These are phyloP conservation scores for Thelonectria blattea DNA, from an alignment of 2,329 filamentous ascomycete genomes.

Conservation along the genomic window DNA sequence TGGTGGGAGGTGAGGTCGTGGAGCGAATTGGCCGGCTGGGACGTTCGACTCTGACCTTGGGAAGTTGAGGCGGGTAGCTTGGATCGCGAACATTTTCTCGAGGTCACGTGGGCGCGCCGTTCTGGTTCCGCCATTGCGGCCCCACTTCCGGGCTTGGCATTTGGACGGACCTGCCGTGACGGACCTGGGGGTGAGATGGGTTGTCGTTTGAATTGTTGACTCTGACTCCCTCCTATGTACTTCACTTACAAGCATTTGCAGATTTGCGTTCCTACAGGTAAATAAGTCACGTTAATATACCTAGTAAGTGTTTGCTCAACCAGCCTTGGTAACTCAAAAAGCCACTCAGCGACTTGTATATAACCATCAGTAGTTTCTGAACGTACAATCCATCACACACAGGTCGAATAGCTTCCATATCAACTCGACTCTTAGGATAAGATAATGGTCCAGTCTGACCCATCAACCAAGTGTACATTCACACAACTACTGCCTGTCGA, in stretches of 20 bases:
- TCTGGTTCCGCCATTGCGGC: constrained; percentile 23
- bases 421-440: too few species aligned
- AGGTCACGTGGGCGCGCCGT: constrained; percentile 37
- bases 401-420: neutral
- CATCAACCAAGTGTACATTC: too few species aligned
- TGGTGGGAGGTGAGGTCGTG: constrained; percentile 12
- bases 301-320: too few species aligned
- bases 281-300: too few species aligned
- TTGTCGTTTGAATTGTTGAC: neutral
- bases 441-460: too few species aligned
- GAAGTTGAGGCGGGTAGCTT: constrained; percentile 21
- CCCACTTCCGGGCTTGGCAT: constrained; percentile 27
- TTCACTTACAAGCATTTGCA: too few species aligned
- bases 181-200: neutral
- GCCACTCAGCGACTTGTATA: too few species aligned
- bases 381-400: neutral
- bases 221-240: neutral
- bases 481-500: too few species aligned
- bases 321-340: too few species aligned
- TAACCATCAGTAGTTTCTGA: neutral
- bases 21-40: constrained; percentile 11
- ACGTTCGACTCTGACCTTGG: neutral
- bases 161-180: neutral
- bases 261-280: too few species aligned
- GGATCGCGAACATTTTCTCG: constrained; percentile 42